A percentile compares a stretch with the other conserved stretches of the same genome.
phyloP scores from a whole-genome alignment of 2,329 filamentous ascomycete species.

The Curvularia verruculosa region DNA sequence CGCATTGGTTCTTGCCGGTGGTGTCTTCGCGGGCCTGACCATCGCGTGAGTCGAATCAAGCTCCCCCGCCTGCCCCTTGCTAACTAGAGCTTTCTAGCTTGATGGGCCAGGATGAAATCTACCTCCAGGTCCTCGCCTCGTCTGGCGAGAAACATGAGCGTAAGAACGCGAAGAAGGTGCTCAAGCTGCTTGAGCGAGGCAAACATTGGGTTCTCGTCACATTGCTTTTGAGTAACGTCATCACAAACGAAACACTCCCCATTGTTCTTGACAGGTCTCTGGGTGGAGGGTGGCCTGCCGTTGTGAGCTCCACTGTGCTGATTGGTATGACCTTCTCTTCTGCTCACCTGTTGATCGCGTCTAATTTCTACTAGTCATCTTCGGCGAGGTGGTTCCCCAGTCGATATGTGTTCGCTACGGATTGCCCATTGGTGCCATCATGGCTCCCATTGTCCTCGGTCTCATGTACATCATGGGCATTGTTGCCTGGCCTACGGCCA shows the following conservation, averaged over 20 bases:
- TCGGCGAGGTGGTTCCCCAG: conserved; percentile 94
- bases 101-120: conserved; percentile 88
- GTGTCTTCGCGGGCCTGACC: conserved; percentile 92
- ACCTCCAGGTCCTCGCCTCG: conserved; percentile 89
- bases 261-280: conserved; percentile 94
- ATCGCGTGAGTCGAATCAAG: conserved; percentile 67
- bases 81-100: conserved; percentile 52
- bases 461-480: conserved; percentile 94
- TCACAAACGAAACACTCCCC: conserved; percentile 90
- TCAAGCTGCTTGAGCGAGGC: conserved; percentile 79
- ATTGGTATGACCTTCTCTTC: conserved; percentile 69
- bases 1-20: conserved; percentile 82
- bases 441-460: conserved; percentile 82
- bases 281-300: conserved; percentile 91
- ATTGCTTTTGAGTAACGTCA: conserved; percentile 90
- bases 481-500: conserved; percentile 91
- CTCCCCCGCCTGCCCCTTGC: conserved; percentile 15
- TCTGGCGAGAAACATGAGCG: conserved; percentile 85
- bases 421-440: conserved; percentile 90
- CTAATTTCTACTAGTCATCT: conserved; percentile 72
- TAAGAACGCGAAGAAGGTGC: conserved; percentile 81
- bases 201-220: conserved; percentile 99
- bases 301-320: conserved; percentile 88
- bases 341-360: background rate
- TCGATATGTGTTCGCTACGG: conserved; percentile 96